Base-by-base conservation (phyloP, 106 monocot species). In the Cymbidium sinense region DNA sequence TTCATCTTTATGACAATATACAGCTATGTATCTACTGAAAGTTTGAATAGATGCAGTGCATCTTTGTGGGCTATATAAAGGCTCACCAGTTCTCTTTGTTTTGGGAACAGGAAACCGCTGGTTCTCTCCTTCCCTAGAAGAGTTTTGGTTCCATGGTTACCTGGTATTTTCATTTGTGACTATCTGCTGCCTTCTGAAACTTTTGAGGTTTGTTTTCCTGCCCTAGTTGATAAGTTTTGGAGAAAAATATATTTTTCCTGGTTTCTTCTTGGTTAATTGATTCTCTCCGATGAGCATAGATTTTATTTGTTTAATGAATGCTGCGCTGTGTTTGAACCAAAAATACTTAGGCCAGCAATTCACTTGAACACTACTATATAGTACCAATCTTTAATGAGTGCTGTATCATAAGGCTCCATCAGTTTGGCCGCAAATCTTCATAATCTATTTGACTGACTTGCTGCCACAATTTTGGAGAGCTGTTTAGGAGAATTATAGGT, bases 101-200 rank as follows among this genome's bases (percentile, higher is more conserved):
- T 74, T 75, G 43, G 12, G 74, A 80, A 79, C 89, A 94, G 94
- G 62, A 79, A 84, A 77, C 69, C 73, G 29, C 79, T 30, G 64
- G 39, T 30, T 34, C 76, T 94, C 21, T 51, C 76, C 6, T 91
- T 94, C 33, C 94, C 91, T 77, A 91, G 89, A 86, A 91, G 94
- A 87, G 86, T 91, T 81, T 70, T 94, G 80, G 71, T 94, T 41
- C 94, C 91, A 19, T 91, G 91, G 94, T 50, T 79, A 70, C 65
- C 54, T 75, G 82, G 80, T 81, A 74, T 82, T 51, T 89, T 64
- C 76, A 77, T 91, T 41, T 94, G 89, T 76, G 94, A 94, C 77
- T 94, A 91, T 65, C 78, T 94, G 35, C 94, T 91, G 77, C 76
- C 82, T 71, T 87, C 77, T 74, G 94, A 94, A 55, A 91, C 87